Conservation (phyloP, 495 filamentous ascomycete genomes). For the Penicillium goetzii region DNA sequence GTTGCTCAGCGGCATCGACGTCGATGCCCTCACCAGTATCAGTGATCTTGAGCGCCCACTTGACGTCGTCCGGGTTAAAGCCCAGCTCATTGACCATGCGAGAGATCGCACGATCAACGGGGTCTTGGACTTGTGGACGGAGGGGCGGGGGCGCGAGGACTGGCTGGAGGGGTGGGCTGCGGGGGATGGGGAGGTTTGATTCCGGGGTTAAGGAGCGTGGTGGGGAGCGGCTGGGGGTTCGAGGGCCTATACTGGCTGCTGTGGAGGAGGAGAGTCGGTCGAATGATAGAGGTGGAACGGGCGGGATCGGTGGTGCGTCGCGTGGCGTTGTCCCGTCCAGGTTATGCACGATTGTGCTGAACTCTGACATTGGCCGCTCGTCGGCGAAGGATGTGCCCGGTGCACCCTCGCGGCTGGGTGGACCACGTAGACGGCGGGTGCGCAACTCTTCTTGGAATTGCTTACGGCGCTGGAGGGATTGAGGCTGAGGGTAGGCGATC, state of each 20-base stretch:
- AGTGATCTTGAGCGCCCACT: conserved; percentile 57
- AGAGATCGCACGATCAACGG: conserved; percentile 54
- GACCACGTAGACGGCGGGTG: conserved; percentile 28
- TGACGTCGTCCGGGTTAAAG: conserved; percentile 51
- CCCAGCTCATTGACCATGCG: conserved; percentile 53
- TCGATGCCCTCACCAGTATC: conserved; percentile 57
- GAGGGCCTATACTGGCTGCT: conserved; percentile 19
- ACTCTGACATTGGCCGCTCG: conserved; percentile 54
- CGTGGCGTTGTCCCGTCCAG: conserved; percentile 27
- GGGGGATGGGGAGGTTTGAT: conserved; percentile 9
- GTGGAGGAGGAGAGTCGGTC: conserved; percentile 21
- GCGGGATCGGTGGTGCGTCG: conserved; percentile 19
- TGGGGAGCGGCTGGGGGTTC: conserved; percentile 16
- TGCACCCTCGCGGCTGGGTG: conserved; percentile 34
- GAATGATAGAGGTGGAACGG: conserved; percentile 23
- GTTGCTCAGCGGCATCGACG: conserved; percentile 45
- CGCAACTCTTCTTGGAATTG: conserved; percentile 41
- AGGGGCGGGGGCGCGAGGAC: conserved; percentile 25
- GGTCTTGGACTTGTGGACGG: conserved; percentile 53
- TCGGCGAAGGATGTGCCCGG: conserved; percentile 37
- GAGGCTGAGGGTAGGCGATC: conserved; percentile 16
- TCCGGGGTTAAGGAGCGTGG: conserved; percentile 3
- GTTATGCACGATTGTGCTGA: conserved; percentile 41
- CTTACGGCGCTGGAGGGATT: conserved; percentile 41
- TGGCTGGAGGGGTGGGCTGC: conserved; percentile 13